Evolutionary conservation across 768 basidiomycete species (phyloP).

Genomic region (Infundibulicybe gibba): DNA sequence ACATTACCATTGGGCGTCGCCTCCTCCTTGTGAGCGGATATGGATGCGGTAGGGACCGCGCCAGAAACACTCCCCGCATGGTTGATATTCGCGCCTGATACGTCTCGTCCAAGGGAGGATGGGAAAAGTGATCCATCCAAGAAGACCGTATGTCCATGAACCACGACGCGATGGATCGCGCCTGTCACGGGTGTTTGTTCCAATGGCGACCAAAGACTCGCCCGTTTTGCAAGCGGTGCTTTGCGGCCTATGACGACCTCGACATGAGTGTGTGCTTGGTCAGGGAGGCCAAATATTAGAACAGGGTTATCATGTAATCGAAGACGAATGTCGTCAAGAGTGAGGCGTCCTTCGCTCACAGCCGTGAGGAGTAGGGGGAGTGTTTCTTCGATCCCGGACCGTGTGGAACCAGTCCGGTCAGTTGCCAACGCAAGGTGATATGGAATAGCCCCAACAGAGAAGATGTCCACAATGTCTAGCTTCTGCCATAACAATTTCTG

Average conservation of each 20-base stretch:
- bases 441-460: conserved; percentile 86
- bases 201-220: conserved; percentile 80
- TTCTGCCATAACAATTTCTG: conserved; percentile 86
- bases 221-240: conserved; percentile 46
- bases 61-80: conserved; percentile 25
- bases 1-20: conserved; percentile 14
- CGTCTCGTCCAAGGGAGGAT: conserved; percentile 61
- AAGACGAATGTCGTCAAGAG: conserved; percentile 76
- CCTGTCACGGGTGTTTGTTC: conserved; percentile 60
- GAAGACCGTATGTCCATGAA: conserved; percentile 86
- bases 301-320: conserved; percentile 91
- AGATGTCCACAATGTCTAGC: conserved; percentile 80
- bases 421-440: conserved; percentile 68
- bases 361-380: conserved; percentile 87
- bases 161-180: conserved; percentile 83
- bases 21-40: conserved; percentile 29
- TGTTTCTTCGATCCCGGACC: conserved; percentile 84
- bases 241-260: conserved; percentile 89
- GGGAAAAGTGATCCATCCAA: conserved; percentile 77
- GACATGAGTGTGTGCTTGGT: conserved; percentile 82
- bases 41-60: conserved; percentile 7
- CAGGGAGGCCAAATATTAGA: conserved; percentile 86
- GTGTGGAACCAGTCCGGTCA: conserved; percentile 55
- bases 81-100: conserved; percentile 57
- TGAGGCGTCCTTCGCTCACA: conserved; percentile 73